Conservation (phyloP, 352 stramenopile species). For the Elongisporangium anandrum region DNA sequence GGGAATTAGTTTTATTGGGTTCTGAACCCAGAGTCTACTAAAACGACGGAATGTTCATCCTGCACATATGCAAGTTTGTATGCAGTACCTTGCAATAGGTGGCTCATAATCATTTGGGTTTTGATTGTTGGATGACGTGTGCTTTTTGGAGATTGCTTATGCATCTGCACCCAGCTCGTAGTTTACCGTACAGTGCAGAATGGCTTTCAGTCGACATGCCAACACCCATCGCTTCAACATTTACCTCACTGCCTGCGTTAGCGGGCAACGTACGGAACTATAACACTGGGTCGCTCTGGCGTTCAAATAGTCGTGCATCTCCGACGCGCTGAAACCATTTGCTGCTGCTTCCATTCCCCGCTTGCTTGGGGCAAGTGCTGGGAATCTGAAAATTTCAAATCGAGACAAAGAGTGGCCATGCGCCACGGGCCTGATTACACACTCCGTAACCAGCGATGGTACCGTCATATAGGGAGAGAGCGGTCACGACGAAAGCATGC, state of each 20-base stretch:
- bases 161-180: neutral
- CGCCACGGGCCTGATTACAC: neutral
- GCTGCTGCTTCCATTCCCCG: neutral
- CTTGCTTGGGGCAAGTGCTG: neutral
- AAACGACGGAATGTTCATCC: neutral
- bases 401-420: neutral
- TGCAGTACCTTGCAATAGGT: neutral
- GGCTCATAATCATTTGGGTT: neutral
- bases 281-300: neutral
- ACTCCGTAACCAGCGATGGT: neutral
- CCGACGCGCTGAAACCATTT: neutral
- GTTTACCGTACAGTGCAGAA: neutral
- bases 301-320: neutral
- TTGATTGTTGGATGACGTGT: neutral
- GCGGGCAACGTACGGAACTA: neutral
- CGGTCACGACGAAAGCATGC: neutral
- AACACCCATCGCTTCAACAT: neutral
- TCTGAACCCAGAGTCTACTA: neutral
- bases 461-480: neutral
- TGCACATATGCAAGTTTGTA: neutral
- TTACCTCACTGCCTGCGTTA: neutral
- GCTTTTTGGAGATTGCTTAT: neutral
- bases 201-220: neutral
- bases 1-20: neutral
- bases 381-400: neutral